phyloP scores from a whole-genome alignment of 345 rosid species.

The Sisymbrium altissimum region DNA sequence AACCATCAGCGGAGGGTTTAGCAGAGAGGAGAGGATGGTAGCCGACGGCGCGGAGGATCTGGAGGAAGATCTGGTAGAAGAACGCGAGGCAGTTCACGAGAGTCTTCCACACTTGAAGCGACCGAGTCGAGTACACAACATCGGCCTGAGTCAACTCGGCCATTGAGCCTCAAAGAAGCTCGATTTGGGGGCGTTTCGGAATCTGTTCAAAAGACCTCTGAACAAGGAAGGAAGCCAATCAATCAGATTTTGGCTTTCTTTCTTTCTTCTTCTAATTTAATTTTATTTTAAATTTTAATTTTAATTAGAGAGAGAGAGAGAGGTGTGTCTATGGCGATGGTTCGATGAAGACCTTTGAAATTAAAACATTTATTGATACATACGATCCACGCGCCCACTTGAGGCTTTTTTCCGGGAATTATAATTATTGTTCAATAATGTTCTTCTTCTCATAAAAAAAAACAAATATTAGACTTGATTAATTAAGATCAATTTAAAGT shows the following conservation, averaged over 20 bases:
- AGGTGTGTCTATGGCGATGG: constrained; percentile 27
- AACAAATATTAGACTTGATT: background rate
- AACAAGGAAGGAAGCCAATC: constrained; percentile 21
- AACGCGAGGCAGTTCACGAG: constrained; percentile 78
- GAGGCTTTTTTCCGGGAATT: background rate
- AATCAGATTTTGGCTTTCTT: background rate
- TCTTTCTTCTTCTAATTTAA: background rate
- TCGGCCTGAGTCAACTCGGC: constrained; percentile 94
- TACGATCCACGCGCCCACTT: constrained; percentile 33
- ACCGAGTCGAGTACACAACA: constrained; percentile 62
- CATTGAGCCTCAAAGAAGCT: constrained; percentile 27
- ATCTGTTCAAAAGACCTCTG: background rate
- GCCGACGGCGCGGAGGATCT: constrained; percentile 65
- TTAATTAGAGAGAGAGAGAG: background rate
- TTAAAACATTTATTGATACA: background rate
- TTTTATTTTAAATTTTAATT: background rate
- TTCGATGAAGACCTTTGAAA: constrained; percentile 20
- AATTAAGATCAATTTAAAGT: background rate
- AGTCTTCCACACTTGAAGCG: constrained; percentile 61
- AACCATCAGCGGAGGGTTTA: constrained; percentile 47
- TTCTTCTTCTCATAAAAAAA: background rate
- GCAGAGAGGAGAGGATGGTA: constrained; percentile 62
- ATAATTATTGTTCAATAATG: background rate
- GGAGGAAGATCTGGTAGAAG: constrained; percentile 77
- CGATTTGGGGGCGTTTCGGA: background rate